Conservation (phyloP, 75 land plant genomes). For the Picea glauca region DNA sequence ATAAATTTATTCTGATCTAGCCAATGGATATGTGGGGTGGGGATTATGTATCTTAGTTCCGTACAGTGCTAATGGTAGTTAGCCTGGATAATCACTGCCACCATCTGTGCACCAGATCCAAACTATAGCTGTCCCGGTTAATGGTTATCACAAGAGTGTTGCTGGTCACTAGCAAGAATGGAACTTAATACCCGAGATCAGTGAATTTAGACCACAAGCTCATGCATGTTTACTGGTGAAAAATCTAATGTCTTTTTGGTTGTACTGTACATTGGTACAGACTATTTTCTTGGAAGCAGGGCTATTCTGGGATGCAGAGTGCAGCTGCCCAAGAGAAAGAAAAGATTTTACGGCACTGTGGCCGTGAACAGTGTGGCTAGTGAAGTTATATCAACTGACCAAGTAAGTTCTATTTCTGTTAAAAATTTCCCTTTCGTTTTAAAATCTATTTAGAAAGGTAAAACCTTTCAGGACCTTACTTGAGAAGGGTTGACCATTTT, state of each 20-base stretch:
- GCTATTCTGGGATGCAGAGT: conserved; percentile 18
- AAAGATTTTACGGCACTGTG: conserved; percentile 22
- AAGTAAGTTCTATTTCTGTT: conserved; percentile 19
- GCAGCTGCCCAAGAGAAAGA: conserved; percentile 15
- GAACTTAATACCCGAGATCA: not conserved
- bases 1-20: not conserved
- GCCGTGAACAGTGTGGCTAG: conserved; percentile 46
- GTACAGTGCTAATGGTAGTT: no score
- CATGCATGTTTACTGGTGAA: not conserved
- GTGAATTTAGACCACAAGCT: not conserved
- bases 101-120: no score
- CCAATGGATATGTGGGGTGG: no score
- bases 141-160: no score
- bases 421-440: not conserved
- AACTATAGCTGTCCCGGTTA: no score
- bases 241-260: not conserved
- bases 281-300: conserved; percentile 16
- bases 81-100: no score
- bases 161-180: not conserved
- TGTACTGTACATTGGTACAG: not conserved
- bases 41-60: no score
- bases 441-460: not conserved
- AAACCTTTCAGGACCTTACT: not conserved
- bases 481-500: not conserved
- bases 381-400: conserved; percentile 33